A percentile compares a stretch with the other conserved stretches of the same genome.
Evolutionary conservation across 164 flowering plant genomes (phyloP).

Genomic region (Magnolia changhungtana): DNA sequence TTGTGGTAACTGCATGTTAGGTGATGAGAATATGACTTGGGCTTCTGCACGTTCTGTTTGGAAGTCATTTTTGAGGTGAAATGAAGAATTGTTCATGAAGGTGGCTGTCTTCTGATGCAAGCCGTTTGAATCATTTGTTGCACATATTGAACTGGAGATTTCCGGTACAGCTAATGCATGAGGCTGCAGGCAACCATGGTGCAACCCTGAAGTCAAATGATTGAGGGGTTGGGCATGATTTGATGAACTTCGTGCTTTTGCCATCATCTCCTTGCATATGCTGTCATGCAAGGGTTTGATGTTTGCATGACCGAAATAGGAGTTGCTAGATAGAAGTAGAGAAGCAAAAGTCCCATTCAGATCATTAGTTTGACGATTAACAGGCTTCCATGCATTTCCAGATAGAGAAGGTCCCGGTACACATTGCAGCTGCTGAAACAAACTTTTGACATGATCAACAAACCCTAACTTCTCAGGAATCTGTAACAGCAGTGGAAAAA

Average conservation of each 20-base stretch:
- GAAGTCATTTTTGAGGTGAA: constrained; percentile 11
- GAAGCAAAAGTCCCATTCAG: constrained; percentile 34
- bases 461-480: constrained; percentile 48
- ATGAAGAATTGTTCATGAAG: constrained; percentile 10
- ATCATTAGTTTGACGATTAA: constrained; percentile 21
- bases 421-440: constrained; percentile 31
- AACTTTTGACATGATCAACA: constrained; percentile 41
- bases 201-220: constrained; percentile 14
- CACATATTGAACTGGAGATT: background rate
- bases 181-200: constrained; percentile 11
- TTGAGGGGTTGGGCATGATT: constrained; percentile 10
- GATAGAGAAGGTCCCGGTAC: constrained; percentile 16
- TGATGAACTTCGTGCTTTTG: constrained; percentile 10
- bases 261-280: constrained; percentile 22
- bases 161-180: background rate
- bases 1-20: constrained; percentile 22
- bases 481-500: constrained; percentile 31
- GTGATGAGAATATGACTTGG: constrained; percentile 19
- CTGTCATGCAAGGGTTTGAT: constrained; percentile 13
- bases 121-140: background rate
- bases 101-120: constrained; percentile 1
- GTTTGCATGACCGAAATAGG: constrained; percentile 22
- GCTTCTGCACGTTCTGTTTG: constrained; percentile 14
- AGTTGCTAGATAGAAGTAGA: constrained; percentile 24
- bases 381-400: constrained; percentile 20